phyloP scores from a whole-genome alignment of 768 basidiomycete species.

The Lenzites betulinus region DNA sequence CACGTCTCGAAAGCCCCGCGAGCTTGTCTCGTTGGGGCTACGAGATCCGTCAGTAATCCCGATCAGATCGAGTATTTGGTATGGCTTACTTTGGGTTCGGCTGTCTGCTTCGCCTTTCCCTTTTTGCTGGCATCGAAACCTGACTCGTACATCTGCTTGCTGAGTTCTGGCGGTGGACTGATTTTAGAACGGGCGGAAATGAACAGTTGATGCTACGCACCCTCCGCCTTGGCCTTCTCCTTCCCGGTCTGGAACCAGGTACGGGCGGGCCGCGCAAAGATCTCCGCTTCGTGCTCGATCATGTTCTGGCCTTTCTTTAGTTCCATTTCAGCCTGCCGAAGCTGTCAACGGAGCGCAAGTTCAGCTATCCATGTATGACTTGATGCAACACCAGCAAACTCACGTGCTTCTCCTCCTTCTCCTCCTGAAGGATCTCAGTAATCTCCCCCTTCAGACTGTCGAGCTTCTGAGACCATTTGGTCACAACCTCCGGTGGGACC shows the following conservation, averaged over 20 bases:
- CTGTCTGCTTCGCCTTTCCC: constrained; percentile 40
- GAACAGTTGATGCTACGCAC: constrained; percentile 40
- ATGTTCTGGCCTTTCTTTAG: constrained; percentile 93
- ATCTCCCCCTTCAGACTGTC: constrained; percentile 77
- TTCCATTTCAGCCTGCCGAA: constrained; percentile 95
- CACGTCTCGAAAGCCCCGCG: constrained; percentile 82
- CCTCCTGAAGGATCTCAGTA: constrained; percentile 78
- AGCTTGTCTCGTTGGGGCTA: constrained; percentile 79
- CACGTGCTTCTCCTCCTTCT: constrained; percentile 94
- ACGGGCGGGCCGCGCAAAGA: constrained; percentile 88
- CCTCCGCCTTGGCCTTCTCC: constrained; percentile 80
- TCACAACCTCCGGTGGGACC: constrained; percentile 72
- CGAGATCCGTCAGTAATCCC: constrained; percentile 7
- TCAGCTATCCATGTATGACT: constrained; percentile 3
- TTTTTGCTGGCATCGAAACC: constrained; percentile 45
- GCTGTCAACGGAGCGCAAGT: constrained; percentile 42
- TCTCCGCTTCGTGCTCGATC: constrained; percentile 90
- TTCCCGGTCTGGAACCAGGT: constrained; percentile 97
- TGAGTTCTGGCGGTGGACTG: constrained; percentile 51
- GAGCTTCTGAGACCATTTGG: constrained; percentile 70
- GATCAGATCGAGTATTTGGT: constrained; percentile 1
- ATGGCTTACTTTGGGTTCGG: constrained; percentile 36
- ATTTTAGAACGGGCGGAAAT: not conserved
- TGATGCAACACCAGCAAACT: constrained; percentile 18
- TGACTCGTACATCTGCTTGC: constrained; percentile 74